Base-by-base conservation (phyloP, 176 grass and related monocot species). In the Oryza punctata region DNA sequence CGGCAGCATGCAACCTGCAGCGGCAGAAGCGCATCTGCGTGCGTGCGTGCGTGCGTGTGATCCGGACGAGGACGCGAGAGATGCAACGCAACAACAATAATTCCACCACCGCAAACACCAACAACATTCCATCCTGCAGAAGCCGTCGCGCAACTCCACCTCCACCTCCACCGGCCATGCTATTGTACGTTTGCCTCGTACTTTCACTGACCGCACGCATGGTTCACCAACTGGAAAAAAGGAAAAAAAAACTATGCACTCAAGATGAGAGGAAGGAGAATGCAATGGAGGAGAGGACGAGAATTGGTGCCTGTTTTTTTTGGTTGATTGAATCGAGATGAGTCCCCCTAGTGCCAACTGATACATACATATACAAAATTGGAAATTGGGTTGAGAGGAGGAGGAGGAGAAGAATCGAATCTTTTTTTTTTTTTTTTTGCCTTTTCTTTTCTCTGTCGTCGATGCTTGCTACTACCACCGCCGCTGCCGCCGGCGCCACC, bases 121-220 rank as follows among this genome's bases (percentile, higher is more conserved):
- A 74, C 90, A 85, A 92, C 90, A 92, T 92, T 92, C 90, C 82
- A 86, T 79, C 82, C 78, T 88, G 90, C 86, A 78, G 82, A 85
- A 82, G 80, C 52, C 80, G 63, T 77, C 67, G 35, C 28, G 79
- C 65, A 33, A 2, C 46, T 69, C 33, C 78, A 44, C 75, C 7
- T 12, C 1, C 4, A 3, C 16, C 68, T 4, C 63, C 69, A n/a
- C 59, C 37, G 70, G 25, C 78, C 73, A 77, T 77, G 27, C 61
- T 50, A 82, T 41, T n/a, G n/a, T n/a, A n/a, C 41, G 19, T 18
- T 50, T 33, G 46, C 46, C 73, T 47, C 82, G 84, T 87, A 87
- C 84, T 87, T 90, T 70, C 76, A 70, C 89, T 84, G 79, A 83
- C 89, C 66, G 1, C 29, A 21, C 65, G 27, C 29, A 32, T 52